Evolutionary conservation across 2,329 filamentous ascomycete species (phyloP).

Genomic region (Fusarium multiceps): DNA sequence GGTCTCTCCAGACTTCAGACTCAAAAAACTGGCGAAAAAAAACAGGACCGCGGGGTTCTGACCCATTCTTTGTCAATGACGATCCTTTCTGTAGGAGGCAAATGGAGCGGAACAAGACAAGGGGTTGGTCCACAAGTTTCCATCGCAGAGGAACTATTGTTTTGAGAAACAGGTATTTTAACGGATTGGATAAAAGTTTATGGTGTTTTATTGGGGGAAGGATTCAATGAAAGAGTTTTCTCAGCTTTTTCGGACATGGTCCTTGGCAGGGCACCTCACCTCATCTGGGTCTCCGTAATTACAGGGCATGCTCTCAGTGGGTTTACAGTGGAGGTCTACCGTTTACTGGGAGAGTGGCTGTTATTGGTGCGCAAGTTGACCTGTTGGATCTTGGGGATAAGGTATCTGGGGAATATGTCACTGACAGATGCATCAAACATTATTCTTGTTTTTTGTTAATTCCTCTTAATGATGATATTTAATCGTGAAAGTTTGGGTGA

Average conservation of each 20-base stretch:
- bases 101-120: slow-evolving; percentile 14
- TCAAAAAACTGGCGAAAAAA: slow-evolving; percentile 19
- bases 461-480: no score
- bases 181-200: not conserved
- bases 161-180: slow-evolving; percentile 1
- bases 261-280: not conserved
- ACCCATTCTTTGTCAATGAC: not conserved
- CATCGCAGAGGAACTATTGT: slow-evolving; percentile 2
- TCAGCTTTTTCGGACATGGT: not conserved
- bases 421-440: not conserved
- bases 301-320: not conserved
- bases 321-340: no score
- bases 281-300: not conserved
- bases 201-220: not conserved
- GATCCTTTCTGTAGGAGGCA: slow-evolving; percentile 22
- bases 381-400: not conserved
- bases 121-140: slow-evolving; percentile 7
- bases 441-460: not conserved
- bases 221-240: not conserved
- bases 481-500: not conserved
- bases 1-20: not conserved
- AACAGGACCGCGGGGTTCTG: slow-evolving; percentile 27
- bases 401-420: not conserved
- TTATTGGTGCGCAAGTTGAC: not conserved
- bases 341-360: not conserved